A percentile compares a stretch with the other conserved stretches of the same genome.
phyloP scores from a whole-genome alignment of 495 filamentous ascomycete genomes.

The Friedmanniomyces simplex region DNA sequence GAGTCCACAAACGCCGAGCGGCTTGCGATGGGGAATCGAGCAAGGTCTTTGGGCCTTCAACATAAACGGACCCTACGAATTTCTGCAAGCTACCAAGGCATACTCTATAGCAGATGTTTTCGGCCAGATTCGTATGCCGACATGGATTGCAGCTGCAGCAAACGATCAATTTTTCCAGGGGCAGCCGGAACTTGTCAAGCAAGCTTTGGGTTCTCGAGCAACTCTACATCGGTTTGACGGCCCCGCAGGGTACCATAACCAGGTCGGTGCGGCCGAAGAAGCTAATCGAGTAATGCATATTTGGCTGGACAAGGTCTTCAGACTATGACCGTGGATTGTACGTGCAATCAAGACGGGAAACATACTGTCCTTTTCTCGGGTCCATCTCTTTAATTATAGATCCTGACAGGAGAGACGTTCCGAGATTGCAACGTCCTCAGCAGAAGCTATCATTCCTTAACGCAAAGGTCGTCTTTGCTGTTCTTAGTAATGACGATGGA shows the following conservation, averaged over 20 bases:
- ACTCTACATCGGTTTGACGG: constrained; percentile 3
- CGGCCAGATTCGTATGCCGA: neutral
- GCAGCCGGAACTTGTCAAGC: neutral
- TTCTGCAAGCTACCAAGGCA: constrained; percentile 15
- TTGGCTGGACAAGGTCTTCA: no score
- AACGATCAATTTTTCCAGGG: neutral
- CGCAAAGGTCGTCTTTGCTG: no score
- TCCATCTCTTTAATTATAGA: no score
- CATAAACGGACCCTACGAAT: constrained; percentile 27
- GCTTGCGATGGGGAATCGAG: constrained; percentile 29
- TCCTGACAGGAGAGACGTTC: no score
- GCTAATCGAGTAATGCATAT: neutral
- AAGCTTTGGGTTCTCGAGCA: constrained; percentile 6
- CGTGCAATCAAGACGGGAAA: no score
- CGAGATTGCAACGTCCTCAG: no score
- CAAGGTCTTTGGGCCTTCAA: constrained; percentile 38
- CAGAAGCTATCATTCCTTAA: no score
- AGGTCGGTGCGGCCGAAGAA: constrained; percentile 16
- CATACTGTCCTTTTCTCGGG: no score
- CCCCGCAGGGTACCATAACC: constrained; percentile 9
- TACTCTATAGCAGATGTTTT: constrained; percentile 22
- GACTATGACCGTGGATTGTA: no score
- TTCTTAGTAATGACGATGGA: no score
- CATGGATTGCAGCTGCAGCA: neutral
- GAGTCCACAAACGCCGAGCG: neutral